phyloP scores from a whole-genome alignment of 2,329 filamentous ascomycete genomes.

The Phaeosphaeriaceae sp. region DNA sequence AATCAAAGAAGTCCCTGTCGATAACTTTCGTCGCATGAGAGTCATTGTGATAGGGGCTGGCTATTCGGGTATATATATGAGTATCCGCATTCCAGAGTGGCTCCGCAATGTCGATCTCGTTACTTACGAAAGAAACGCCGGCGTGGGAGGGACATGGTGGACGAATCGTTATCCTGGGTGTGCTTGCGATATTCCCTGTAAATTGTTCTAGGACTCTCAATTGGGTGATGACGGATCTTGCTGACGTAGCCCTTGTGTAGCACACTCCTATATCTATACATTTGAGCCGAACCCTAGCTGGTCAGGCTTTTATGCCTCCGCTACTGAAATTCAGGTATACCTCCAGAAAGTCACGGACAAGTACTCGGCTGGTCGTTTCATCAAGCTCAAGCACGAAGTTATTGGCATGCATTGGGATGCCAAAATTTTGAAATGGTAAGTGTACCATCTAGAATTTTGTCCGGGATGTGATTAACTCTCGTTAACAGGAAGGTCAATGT shows the following conservation, averaged over 20 bases:
- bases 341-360: slow-evolving; percentile 43
- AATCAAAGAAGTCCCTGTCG: too few relatives aligned
- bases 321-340: slow-evolving; percentile 47
- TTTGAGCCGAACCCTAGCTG: slow-evolving; percentile 50
- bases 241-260: too few relatives aligned
- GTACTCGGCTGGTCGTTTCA: slow-evolving; percentile 9
- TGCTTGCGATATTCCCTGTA: too few relatives aligned
- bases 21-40: slow-evolving; percentile 39
- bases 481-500: too few relatives aligned
- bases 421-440: neutral
- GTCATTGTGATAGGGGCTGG: slow-evolving; percentile 49
- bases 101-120: slow-evolving; percentile 36
- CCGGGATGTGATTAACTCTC: too few relatives aligned
- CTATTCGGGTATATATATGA: slow-evolving; percentile 45
- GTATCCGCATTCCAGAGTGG: slow-evolving; percentile 44
- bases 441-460: neutral
- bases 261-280: slow-evolving; percentile 7
- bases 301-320: slow-evolving; percentile 44
- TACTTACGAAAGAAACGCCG: slow-evolving; percentile 46
- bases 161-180: too few relatives aligned
- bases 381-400: neutral
- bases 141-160: slow-evolving; percentile 26
- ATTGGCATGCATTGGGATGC: neutral
- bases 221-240: too few relatives aligned
- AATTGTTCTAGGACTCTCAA: too few relatives aligned